Evolutionary conservation across 140 eudicot species (phyloP).

Genomic region (Bidens hawaiensis): DNA sequence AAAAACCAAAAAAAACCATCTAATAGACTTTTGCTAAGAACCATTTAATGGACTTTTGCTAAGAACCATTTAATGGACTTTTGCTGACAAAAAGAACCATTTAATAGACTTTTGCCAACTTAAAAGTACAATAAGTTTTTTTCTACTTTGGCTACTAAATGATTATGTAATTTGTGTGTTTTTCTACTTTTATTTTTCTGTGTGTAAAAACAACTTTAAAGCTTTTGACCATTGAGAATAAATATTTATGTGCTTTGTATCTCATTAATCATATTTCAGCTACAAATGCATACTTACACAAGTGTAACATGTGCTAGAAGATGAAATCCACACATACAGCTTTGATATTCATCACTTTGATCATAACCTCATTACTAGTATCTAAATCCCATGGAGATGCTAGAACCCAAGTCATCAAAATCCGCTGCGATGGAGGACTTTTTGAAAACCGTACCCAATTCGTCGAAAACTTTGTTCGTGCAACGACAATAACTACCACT

Average conservation of each 20-base stretch:
- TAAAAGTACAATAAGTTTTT: too few relatives aligned
- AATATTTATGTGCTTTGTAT: background rate
- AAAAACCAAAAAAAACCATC: too few relatives aligned
- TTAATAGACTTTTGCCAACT: too few relatives aligned
- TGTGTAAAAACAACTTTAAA: too few relatives aligned
- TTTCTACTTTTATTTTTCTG: too few relatives aligned
- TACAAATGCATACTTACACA: background rate
- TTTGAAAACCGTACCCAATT: background rate
- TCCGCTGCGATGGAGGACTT: background rate
- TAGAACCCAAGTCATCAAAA: constrained; percentile 6
- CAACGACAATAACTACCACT: constrained; percentile 1
- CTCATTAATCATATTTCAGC: background rate
- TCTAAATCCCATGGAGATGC: constrained; percentile 20
- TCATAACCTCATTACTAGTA: constrained; percentile 6
- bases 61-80: too few relatives aligned
- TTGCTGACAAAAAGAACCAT: too few relatives aligned
- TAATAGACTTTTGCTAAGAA: too few relatives aligned
- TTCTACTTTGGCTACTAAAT: too few relatives aligned
- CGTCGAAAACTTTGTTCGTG: constrained; percentile 8
- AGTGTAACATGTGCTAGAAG: background rate
- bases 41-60: too few relatives aligned
- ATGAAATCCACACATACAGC: constrained; percentile 14
- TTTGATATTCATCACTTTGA: background rate
- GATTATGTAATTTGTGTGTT: too few relatives aligned
- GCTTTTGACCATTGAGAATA: too few relatives aligned